Conservation (phyloP, 176 grass and related monocot species). For the Bothriochloa decipiens region DNA sequence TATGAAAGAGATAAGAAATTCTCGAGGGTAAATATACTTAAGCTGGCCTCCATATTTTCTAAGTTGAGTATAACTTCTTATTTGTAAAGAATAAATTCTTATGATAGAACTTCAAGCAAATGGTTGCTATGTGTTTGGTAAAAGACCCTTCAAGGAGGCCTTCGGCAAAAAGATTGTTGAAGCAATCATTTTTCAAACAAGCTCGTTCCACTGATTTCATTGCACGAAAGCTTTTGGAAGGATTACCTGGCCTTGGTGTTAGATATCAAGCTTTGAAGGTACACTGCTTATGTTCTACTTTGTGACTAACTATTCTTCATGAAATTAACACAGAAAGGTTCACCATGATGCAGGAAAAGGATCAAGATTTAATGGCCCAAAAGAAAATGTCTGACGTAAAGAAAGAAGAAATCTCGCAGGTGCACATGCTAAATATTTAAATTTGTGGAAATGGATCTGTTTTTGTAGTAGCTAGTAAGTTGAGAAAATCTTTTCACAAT, state of each 20-base stretch:
- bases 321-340: conserved; percentile 15
- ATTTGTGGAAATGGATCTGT: conserved; percentile 23
- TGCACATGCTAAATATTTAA: conserved; percentile 45
- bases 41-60: conserved; percentile 8
- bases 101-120: conserved; percentile 86
- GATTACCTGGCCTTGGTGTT: conserved; percentile 77
- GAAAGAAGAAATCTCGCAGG: conserved; percentile 97
- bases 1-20: conserved; percentile 88
- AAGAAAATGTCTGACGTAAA: conserved; percentile 94
- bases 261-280: conserved; percentile 97
- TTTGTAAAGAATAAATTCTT: conserved; percentile 30
- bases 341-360: conserved; percentile 70
- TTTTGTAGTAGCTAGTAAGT: conserved; percentile 29
- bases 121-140: conserved; percentile 92
- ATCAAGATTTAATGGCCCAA: conserved; percentile 87
- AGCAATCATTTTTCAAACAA: conserved; percentile 96
- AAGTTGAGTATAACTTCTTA: conserved; percentile 22
- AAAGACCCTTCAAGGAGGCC: conserved; percentile 94
- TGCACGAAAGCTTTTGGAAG: conserved; percentile 78
- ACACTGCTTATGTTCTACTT: conserved; percentile 37
- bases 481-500: neutral
- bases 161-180: conserved; percentile 73
- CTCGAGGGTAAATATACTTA: conserved; percentile 68
- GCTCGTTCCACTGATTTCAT: conserved; percentile 84
- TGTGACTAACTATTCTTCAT: conserved; percentile 20